Evolutionary conservation across 495 filamentous ascomycete species (phyloP).

Genomic region (Penicillium waksmanii): DNA sequence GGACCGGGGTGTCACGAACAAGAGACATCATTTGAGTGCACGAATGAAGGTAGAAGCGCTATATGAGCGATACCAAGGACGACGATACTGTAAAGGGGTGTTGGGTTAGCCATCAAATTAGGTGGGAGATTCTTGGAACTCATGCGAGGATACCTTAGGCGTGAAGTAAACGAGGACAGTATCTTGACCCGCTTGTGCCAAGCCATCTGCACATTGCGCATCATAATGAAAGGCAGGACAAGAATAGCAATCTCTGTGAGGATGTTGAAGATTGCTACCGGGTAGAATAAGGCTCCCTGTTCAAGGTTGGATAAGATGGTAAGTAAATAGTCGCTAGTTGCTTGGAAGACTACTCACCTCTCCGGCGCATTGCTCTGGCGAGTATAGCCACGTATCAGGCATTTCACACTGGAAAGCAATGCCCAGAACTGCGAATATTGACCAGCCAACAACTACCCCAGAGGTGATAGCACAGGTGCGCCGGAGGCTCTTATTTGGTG

Average conservation of each 20-base stretch:
- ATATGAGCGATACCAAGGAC: conserved; percentile 27
- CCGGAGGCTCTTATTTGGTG: conserved; percentile 25
- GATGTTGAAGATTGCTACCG: conserved; percentile 28
- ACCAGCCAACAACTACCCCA: conserved; percentile 18
- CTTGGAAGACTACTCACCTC: conserved; percentile 15
- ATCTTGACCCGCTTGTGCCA: conserved; percentile 26
- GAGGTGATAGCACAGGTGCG: conserved; percentile 19
- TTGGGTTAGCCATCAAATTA: neutral
- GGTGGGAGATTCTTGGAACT: neutral
- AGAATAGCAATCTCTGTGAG: conserved; percentile 29
- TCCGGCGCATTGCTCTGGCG: conserved; percentile 28
- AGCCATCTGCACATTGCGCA: conserved; percentile 31
- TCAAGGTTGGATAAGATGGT: neutral
- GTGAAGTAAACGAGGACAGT: conserved; percentile 27
- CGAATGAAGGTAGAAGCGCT: conserved; percentile 24
- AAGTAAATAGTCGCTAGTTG: no score
- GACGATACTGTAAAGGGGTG: conserved; percentile 20
- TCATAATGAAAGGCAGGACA: conserved; percentile 29
- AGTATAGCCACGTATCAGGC: conserved; percentile 31
- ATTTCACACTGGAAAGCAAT: conserved; percentile 32
- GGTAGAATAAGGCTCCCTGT: conserved; percentile 26
- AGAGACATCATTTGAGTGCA: conserved; percentile 24
- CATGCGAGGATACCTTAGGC: conserved; percentile 19
- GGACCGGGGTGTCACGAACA: conserved; percentile 19
- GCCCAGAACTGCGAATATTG: conserved; percentile 25